Percentiles rank a stretch among this genome's conserved stretches.
Evolutionary conservation across 2,329 filamentous ascomycete species (phyloP).

Genomic region (Stagonosporopsis cucurbitacearum): DNA sequence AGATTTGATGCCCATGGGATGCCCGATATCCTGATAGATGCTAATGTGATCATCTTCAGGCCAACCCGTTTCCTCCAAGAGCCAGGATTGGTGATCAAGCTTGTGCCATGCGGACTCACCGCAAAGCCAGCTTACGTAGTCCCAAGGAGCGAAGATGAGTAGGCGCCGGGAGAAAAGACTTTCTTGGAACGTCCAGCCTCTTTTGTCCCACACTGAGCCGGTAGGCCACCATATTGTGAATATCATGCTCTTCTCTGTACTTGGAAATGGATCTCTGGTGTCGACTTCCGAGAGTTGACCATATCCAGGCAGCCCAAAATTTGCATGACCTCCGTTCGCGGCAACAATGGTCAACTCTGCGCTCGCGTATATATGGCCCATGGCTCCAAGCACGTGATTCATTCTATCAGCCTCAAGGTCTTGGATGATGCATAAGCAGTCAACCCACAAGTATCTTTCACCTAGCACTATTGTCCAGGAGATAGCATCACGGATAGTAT

Average conservation of each 20-base stretch:
- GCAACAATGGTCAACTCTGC: background rate
- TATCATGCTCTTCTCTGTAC: too few relatives aligned
- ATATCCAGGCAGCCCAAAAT: background rate
- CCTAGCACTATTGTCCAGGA: background rate
- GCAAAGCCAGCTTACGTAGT: slow-evolving; percentile 6
- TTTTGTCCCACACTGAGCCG: background rate
- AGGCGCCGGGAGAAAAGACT: slow-evolving; percentile 51
- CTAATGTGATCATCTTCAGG: too few relatives aligned
- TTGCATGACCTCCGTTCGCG: background rate
- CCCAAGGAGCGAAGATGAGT: slow-evolving; percentile 60
- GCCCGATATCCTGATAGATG: too few relatives aligned
- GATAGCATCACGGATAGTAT: slow-evolving; percentile 1
- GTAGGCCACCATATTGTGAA: too few relatives aligned
- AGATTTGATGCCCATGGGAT: too few relatives aligned
- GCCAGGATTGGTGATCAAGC: too few relatives aligned
- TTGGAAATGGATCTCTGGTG: background rate
- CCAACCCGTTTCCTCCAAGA: too few relatives aligned
- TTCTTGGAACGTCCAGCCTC: slow-evolving; percentile 7
- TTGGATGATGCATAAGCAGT: slow-evolving; percentile 1
- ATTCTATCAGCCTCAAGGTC: background rate
- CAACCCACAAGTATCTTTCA: background rate
- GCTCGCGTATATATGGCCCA: background rate
- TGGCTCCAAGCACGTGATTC: background rate
- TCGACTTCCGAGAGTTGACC: background rate
- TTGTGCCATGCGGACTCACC: background rate